Evolutionary conservation across 257 asterid genomes (phyloP), one percentile per base, ranked within the genome.

Genomic region (Verbena officinalis): DNA sequence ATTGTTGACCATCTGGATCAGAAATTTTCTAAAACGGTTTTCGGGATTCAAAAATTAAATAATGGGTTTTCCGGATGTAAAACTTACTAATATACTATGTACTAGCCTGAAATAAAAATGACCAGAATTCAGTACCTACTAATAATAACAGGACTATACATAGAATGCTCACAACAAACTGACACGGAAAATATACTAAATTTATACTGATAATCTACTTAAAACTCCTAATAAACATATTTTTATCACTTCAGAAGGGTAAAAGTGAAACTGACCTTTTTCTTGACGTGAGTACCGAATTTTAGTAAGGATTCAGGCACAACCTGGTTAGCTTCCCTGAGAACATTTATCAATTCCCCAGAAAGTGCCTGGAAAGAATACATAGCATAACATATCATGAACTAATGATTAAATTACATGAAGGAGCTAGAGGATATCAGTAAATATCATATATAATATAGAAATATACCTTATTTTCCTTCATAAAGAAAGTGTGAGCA

Each of bases 201-300:
- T 9, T 36, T 7, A 36, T 7, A 36, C 9, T 9, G 3, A 27
- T 6, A 42, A 39, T 17, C 40, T 40, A 46, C 23, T 49, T 44
- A 6, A 16, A 43, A 17, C n/a, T n/a, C 58, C 21, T 9, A 16
- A 42, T 1, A 55, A 43, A 38, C 58, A 46, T 54, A 44, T 21
- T 30, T 15, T 30, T 10, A 49, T 51, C 46, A 55, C n/a, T 34
- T 8, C 21, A 57, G 42, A 59, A 58, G 36, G 36, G 61, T 12
- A 51, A 19, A 17, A 10, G 61, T 12, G 51, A 19, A 17, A 10
- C 70, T 17, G 39, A 85, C 99, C 95, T 90, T 93, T 76, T 93
- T 93, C 92, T 90, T 93, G 67, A 93, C 99, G 46, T 93, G 99
- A 49, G 99, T 93, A 60, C 99, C 99, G 15, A 93, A 93, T 64